A percentile compares a stretch with the other conserved stretches of the same genome.
Conservation (phyloP, 371 early-diverging fungal genomes). For the Apophysomyces elegans region DNA sequence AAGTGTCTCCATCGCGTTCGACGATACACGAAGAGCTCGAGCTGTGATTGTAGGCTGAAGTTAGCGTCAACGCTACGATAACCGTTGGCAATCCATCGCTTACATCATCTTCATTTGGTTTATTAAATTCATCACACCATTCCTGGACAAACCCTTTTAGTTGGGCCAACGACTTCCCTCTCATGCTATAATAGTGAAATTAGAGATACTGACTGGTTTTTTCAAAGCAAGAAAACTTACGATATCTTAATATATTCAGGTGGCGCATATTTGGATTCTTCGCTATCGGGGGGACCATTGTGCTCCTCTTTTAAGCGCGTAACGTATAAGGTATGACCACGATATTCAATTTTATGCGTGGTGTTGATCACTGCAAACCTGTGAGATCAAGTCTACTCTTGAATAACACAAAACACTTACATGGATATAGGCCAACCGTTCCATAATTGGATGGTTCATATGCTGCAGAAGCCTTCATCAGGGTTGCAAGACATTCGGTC, state of each 20-base stretch:
- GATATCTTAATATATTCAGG: slow-evolving; percentile 20
- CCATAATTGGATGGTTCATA: neutral
- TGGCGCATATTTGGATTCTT: neutral
- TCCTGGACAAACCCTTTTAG: slow-evolving; percentile 36
- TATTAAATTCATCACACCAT: slow-evolving; percentile 30
- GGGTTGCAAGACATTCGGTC: slow-evolving; percentile 4
- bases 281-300: neutral
- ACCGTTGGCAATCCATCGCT: slow-evolving; percentile 18
- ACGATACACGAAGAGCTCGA: slow-evolving; percentile 23
- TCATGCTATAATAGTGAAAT: neutral
- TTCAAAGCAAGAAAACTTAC: slow-evolving; percentile 9
- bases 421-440: neutral
- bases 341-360: slow-evolving; percentile 26
- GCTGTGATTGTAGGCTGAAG: neutral
- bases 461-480: slow-evolving; percentile 16
- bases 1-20: neutral
- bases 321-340: slow-evolving; percentile 20
- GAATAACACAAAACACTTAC: neutral
- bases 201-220: neutral
- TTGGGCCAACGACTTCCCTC: neutral
- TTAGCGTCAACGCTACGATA: neutral
- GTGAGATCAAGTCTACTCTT: neutral
- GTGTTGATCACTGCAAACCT: slow-evolving; percentile 15
- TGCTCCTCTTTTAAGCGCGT: neutral
- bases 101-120: slow-evolving; percentile 33